Conservation (phyloP, 805 yeast species). For the Yarrowia sp. region DNA sequence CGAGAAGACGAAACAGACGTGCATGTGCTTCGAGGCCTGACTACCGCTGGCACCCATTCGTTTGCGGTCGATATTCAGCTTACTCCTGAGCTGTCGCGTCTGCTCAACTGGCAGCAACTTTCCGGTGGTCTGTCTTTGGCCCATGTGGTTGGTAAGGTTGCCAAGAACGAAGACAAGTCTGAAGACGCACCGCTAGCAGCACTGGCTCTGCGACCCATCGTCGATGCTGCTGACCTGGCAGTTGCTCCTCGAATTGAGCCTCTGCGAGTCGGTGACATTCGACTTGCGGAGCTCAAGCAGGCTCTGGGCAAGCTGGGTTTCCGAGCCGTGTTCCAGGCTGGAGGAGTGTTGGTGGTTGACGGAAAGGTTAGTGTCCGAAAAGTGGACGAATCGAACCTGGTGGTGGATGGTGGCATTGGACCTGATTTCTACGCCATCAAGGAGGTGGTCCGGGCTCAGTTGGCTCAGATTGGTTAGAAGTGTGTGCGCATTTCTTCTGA, state of each 20-base stretch:
- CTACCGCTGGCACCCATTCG: constrained; percentile 39
- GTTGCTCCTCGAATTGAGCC: constrained; percentile 39
- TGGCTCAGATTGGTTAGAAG: constrained; percentile 33
- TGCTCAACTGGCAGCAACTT: constrained; percentile 77
- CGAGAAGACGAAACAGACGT: constrained; percentile 41
- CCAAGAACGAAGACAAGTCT: constrained; percentile 32
- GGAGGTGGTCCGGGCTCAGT: constrained; percentile 51
- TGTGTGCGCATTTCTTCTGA: neutral
- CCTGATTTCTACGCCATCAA: constrained; percentile 75
- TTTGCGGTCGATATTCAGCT: constrained; percentile 54
- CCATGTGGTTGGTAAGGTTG: constrained; percentile 68
- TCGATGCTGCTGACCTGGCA: constrained; percentile 32
- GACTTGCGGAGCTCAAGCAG: constrained; percentile 73
- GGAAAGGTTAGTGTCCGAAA: constrained; percentile 72
- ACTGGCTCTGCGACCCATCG: neutral
- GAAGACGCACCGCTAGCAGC: constrained; percentile 23
- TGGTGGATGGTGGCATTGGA: constrained; percentile 78
- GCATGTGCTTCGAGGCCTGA: constrained; percentile 31
- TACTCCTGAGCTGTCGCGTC: constrained; percentile 58
- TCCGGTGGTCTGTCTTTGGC: constrained; percentile 80
- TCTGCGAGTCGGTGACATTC: constrained; percentile 82
- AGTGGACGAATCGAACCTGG: constrained; percentile 74
- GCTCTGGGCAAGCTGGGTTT: constrained; percentile 56
- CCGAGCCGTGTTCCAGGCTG: constrained; percentile 85
- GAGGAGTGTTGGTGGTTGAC: constrained; percentile 86